Evolutionary conservation across 2,329 filamentous ascomycete genomes (phyloP), one percentile per base, ranked within the genome.

Genomic region (Paradendryphiella salina): DNA sequence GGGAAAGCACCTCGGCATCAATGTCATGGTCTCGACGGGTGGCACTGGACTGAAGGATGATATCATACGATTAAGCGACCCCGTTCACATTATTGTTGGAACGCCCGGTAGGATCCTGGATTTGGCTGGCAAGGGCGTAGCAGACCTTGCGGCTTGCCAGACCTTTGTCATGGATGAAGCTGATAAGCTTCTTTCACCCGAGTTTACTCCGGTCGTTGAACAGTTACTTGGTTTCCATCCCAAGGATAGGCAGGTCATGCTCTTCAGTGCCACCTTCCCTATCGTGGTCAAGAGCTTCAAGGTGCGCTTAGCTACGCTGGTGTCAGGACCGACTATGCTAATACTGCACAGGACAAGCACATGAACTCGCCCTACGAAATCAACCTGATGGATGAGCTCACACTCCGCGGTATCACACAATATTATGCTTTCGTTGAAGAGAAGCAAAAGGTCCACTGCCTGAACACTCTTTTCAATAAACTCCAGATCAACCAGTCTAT

Each of bases 141-240:
- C 94, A 57, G 94, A 99, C 75, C 83, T 99, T 41, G 95, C 92
- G 66, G 88, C 95, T 77, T 97, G 94, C 73, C 88, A 91, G 66
- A 97, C 95, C 70, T 99, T 99, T 73, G 90, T 99, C 77, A 99
- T 99, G 94, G 94, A 99, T 70, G 94, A 99, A 75, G 94, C 94
- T 47, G 94, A 99, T 77, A 99, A 99, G 80, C 85, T 99, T 54
- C 83, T 99, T 42, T 99, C 94, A 5, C 85, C 90, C 52, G 94
- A 99, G 73, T 99, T 99, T 72, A 99, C 94, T 5, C 91, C 93
- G 20, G 92, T 96, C 58, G 96, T 99, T 62, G 95, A 99, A 76
- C 91, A 99, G 73, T 82, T 99, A 17, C 82, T 99, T 41, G 88
- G 89, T 59, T 96, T 96, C 77, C 93, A 96, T 73, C 93, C 94